A percentile compares a stretch with the other conserved stretches of the same genome.
Evolutionary conservation across 2,329 filamentous ascomycete species (phyloP).

Genomic region (Tolypocladium album): DNA sequence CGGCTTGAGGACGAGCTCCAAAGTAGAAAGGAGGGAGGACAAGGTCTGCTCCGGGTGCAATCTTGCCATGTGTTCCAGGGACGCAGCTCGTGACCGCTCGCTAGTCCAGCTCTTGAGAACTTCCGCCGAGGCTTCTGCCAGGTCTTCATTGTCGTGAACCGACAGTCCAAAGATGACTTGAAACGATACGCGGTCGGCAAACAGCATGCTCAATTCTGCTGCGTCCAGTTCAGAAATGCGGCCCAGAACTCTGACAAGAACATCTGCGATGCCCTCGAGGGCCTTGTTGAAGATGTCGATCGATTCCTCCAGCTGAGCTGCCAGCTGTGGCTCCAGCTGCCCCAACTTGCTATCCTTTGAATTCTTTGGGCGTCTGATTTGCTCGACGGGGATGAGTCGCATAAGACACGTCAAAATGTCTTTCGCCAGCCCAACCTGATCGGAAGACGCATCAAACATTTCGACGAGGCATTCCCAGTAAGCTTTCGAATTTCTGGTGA

Average conservation of each 20-base stretch:
- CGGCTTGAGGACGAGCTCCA: constrained; percentile 22
- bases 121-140: constrained; percentile 71
- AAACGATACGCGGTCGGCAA: constrained; percentile 56
- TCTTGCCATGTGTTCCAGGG: constrained; percentile 27
- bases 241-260: constrained; percentile 66
- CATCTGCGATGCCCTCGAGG: constrained; percentile 42
- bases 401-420: constrained; percentile 61
- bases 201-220: constrained; percentile 58
- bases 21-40: constrained; percentile 30
- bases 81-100: constrained; percentile 38
- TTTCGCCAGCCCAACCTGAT: constrained; percentile 62
- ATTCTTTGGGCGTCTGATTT: constrained; percentile 48
- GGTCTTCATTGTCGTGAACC: constrained; percentile 67
- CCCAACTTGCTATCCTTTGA: constrained; percentile 29
- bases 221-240: constrained; percentile 67
- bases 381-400: constrained; percentile 64
- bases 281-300: constrained; percentile 65
- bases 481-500: constrained; percentile 52
- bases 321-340: neutral
- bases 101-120: constrained; percentile 74
- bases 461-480: constrained; percentile 36
- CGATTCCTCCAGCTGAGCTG: constrained; percentile 23
- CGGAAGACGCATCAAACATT: constrained; percentile 69
- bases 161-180: constrained; percentile 68
- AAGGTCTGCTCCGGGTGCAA: constrained; percentile 28